phyloP scores from a whole-genome alignment of 306 rosid genomes.

The Lagenaria siceraria region DNA sequence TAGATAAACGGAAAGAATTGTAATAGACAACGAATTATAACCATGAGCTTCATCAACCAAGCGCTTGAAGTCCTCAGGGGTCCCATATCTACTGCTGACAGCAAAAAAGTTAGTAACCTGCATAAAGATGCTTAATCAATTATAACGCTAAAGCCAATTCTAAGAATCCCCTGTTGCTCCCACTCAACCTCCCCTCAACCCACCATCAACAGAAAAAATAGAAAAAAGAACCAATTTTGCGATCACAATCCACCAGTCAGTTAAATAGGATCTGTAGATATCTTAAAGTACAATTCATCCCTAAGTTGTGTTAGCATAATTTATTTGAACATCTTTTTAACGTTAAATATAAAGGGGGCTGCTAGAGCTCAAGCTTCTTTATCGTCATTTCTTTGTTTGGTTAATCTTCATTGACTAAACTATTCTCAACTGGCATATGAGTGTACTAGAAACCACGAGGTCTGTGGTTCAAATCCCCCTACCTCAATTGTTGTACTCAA shows the following conservation, averaged over 20 bases:
- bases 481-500: too few relatives aligned
- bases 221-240: not conserved
- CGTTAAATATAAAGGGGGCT: not conserved
- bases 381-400: not conserved
- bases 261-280: not conserved
- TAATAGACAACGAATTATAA: conserved; percentile 21
- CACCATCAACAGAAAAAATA: not conserved
- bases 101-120: conserved; percentile 92
- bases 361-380: not conserved
- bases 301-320: not conserved
- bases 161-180: not conserved
- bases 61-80: conserved; percentile 94
- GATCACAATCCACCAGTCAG: not conserved
- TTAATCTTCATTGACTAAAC: not conserved
- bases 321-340: not conserved
- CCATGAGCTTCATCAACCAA: conserved; percentile 98
- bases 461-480: too few relatives aligned
- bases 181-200: not conserved
- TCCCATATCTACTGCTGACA: conserved; percentile 86
- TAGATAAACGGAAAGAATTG: not conserved
- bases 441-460: too few relatives aligned
- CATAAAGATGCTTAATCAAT: conserved; percentile 13
- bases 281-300: not conserved
- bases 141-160: not conserved
- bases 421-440: too few relatives aligned